These are phyloP conservation scores for Monosporascus ibericus DNA, from an alignment of 2,329 filamentous ascomycete species.

Conservation along the genomic window DNA sequence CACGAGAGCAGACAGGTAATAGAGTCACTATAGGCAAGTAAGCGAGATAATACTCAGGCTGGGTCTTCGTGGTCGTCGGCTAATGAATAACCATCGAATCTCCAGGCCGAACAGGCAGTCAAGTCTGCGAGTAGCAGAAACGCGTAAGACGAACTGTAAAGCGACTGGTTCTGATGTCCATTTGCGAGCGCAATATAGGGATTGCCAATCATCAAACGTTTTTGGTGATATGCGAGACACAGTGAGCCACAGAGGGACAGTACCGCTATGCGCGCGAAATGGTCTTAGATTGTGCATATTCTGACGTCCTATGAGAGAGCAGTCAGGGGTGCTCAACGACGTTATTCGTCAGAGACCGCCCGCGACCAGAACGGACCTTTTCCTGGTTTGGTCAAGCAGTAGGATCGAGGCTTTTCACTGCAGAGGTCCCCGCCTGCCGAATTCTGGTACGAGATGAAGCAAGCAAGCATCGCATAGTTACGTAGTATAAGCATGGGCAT, in stretches of 20 bases:
- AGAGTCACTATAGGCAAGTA: not conserved
- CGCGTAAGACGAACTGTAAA: conserved; percentile 18
- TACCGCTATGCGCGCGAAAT: conserved; percentile 38
- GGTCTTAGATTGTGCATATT: conserved; percentile 34
- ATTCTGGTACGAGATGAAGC: not conserved
- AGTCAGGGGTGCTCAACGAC: conserved; percentile 22
- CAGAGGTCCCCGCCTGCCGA: not conserved
- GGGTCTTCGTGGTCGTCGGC: not conserved
- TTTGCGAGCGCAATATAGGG: not conserved
- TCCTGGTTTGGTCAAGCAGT: conserved; percentile 19
- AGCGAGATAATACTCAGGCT: not conserved
- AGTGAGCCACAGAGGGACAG: conserved; percentile 29
- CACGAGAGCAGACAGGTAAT: conserved; percentile 8
- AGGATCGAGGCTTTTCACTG: conserved; percentile 11
- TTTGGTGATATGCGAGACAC: conserved; percentile 14
- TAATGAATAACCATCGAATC: not conserved
- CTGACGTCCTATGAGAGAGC: conserved; percentile 33
- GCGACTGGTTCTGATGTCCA: conserved; percentile 7
- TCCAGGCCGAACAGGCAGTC: not conserved
- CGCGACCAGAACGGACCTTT: conserved; percentile 16
- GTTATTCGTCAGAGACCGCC: conserved; percentile 28
- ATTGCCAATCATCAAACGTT: not conserved
- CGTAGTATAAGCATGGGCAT: not conserved
- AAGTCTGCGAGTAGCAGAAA: not conserved
- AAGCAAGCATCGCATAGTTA: not conserved